phyloP scores from a whole-genome alignment of 192 early-diverging fungal species.

The Jimgerdemannia lactiflua region DNA sequence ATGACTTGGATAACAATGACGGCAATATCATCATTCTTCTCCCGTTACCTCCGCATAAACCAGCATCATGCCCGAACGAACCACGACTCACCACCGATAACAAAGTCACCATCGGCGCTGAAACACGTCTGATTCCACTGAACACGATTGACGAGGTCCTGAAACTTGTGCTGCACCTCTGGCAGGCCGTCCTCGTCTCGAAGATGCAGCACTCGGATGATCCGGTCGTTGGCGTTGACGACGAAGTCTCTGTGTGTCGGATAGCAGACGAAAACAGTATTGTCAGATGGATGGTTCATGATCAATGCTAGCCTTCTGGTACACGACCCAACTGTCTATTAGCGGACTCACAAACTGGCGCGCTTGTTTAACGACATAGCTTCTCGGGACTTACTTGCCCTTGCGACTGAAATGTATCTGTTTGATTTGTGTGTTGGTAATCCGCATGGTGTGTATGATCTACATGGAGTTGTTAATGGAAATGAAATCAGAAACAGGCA shows the following conservation, averaged over 20 bases:
- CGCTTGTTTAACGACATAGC: no score
- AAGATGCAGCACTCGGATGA: conserved; percentile 67
- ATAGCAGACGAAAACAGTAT: conserved; percentile 16
- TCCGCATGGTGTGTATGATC: conserved; percentile 31
- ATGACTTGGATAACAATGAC: conserved; percentile 20
- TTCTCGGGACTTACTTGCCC: conserved; percentile 48
- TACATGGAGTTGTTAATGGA: conserved; percentile 8
- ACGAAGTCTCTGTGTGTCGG: conserved; percentile 58
- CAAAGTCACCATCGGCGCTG: conserved; percentile 86
- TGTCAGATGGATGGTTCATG: conserved; percentile 26
- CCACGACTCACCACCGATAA: conserved; percentile 67
- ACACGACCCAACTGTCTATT: not conserved
- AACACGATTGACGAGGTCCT: conserved; percentile 86
- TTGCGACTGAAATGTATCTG: conserved; percentile 61
- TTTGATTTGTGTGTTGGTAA: conserved; percentile 50
- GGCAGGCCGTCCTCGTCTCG: conserved; percentile 37
- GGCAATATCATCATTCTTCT: conserved; percentile 11
- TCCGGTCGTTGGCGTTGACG: conserved; percentile 77
- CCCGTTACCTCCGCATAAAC: no score
- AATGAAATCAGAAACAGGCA: no score
- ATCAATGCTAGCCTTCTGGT: not conserved
- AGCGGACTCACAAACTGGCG: not conserved
- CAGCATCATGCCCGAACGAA: no score
- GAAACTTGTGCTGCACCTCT: conserved; percentile 68
- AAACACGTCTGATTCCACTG: conserved; percentile 91